These are phyloP conservation scores for Leishmania mexicana DNA, from an alignment of 208 protist species.

Conservation along the genomic window DNA sequence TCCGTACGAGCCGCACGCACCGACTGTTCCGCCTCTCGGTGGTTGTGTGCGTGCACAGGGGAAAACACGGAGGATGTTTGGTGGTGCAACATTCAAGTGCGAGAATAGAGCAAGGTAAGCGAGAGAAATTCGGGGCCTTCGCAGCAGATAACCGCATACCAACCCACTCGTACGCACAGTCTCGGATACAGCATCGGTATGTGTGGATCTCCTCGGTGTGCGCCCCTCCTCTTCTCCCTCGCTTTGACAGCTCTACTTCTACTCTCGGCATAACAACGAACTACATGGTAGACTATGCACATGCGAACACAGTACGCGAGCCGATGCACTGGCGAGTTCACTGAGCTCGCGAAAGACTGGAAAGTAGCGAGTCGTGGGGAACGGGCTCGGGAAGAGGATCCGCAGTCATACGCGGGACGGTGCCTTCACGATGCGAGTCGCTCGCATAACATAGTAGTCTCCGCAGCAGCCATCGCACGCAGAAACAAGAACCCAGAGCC, in stretches of 20 bases:
- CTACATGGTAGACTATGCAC: not conserved
- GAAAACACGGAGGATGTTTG: not conserved
- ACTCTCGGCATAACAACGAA: not conserved
- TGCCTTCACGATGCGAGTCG: no score
- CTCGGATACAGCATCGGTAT: not conserved
- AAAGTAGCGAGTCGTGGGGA: not conserved
- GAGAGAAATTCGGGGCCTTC: not conserved
- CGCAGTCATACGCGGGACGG: not conserved
- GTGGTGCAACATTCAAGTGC: not conserved
- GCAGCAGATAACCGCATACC: not conserved
- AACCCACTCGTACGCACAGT: not conserved
- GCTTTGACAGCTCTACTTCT: not conserved
- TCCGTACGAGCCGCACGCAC: not conserved
- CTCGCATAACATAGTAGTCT: not conserved
- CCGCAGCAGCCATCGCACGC: not conserved
- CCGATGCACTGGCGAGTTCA: not conserved
- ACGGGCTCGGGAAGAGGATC: not conserved
- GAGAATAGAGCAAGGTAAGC: not conserved
- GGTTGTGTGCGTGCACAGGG: not conserved
- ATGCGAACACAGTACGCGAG: not conserved
- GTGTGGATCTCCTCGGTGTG: not conserved
- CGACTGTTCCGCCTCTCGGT: not conserved
- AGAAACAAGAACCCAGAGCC: not conserved
- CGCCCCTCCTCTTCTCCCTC: not conserved
- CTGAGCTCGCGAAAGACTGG: not conserved